Conservation (phyloP, 495 filamentous ascomycete genomes). For the Penicillium verhagenii region DNA sequence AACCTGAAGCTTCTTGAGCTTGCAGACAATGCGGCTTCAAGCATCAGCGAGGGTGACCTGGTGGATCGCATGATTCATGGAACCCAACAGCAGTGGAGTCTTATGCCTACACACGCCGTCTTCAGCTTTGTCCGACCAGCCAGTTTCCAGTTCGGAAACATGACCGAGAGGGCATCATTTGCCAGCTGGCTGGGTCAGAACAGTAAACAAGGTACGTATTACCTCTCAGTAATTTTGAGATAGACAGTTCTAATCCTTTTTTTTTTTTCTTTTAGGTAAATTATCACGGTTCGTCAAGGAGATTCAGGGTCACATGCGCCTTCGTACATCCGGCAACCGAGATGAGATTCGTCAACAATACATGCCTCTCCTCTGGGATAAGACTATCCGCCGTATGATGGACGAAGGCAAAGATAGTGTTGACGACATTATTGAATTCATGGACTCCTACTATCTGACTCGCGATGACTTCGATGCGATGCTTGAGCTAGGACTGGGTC, state of each 20-base stretch:
- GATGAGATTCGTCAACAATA: constrained; percentile 95
- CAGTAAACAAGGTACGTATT: constrained; percentile 68
- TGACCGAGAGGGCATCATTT: constrained; percentile 63
- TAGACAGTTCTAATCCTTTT: constrained; percentile 14
- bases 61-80: constrained; percentile 98
- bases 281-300: constrained; percentile 84
- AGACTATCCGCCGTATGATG: constrained; percentile 69
- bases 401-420: constrained; percentile 73
- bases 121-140: constrained; percentile 93
- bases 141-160: constrained; percentile 80
- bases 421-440: constrained; percentile 74
- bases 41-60: constrained; percentile 95
- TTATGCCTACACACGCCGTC: constrained; percentile 97
- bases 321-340: constrained; percentile 86
- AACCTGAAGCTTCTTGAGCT: constrained; percentile 81
- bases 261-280: constrained; percentile 53
- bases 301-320: constrained; percentile 94
- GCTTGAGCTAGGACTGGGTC: constrained; percentile 85
- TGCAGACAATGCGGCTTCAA: constrained; percentile 81
- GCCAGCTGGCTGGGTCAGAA: constrained; percentile 93
- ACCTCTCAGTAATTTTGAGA: not conserved
- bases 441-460: constrained; percentile 98
- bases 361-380: constrained; percentile 82
- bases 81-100: constrained; percentile 93
- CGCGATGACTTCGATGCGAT: constrained; percentile 92